These are phyloP conservation scores for Pyricularia pennisetigena DNA, from an alignment of 2,329 filamentous ascomycete genomes.

Conservation along the genomic window DNA sequence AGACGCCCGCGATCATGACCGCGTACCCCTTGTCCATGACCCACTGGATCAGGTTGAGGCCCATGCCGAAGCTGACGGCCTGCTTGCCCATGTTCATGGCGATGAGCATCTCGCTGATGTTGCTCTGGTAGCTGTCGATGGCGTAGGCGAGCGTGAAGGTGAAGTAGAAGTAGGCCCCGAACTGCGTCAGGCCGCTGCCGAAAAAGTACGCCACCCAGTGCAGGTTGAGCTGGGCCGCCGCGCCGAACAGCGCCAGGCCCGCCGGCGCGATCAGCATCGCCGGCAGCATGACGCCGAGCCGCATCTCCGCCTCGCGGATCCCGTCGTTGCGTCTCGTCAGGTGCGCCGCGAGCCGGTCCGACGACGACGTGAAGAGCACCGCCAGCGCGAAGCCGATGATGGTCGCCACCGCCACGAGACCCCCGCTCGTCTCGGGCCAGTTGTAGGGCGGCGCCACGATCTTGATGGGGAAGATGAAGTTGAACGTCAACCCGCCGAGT, in stretches of 20 bases:
- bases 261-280: slow-evolving; percentile 28
- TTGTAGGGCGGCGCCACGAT: slow-evolving; percentile 33
- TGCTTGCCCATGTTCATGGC: slow-evolving; percentile 49
- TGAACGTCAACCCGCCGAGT: slow-evolving; percentile 37
- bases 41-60: slow-evolving; percentile 39
- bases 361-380: slow-evolving; percentile 31
- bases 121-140: slow-evolving; percentile 46
- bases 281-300: slow-evolving; percentile 26
- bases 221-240: slow-evolving; percentile 25
- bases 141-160: slow-evolving; percentile 51
- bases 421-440: slow-evolving; percentile 32
- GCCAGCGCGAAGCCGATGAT: slow-evolving; percentile 26
- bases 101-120: slow-evolving; percentile 54
- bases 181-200: slow-evolving; percentile 37
- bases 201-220: slow-evolving; percentile 38
- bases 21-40: slow-evolving; percentile 36
- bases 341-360: slow-evolving; percentile 30
- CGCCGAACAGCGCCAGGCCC: slow-evolving; percentile 31
- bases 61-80: slow-evolving; percentile 43
- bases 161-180: slow-evolving; percentile 43
- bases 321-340: slow-evolving; percentile 32
- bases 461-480: slow-evolving; percentile 37
- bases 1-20: slow-evolving; percentile 39
- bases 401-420: slow-evolving; percentile 32
- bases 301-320: slow-evolving; percentile 38